phyloP scores from a whole-genome alignment of 2,329 filamentous ascomycete species.

The Akanthomyces uredinophilus region DNA sequence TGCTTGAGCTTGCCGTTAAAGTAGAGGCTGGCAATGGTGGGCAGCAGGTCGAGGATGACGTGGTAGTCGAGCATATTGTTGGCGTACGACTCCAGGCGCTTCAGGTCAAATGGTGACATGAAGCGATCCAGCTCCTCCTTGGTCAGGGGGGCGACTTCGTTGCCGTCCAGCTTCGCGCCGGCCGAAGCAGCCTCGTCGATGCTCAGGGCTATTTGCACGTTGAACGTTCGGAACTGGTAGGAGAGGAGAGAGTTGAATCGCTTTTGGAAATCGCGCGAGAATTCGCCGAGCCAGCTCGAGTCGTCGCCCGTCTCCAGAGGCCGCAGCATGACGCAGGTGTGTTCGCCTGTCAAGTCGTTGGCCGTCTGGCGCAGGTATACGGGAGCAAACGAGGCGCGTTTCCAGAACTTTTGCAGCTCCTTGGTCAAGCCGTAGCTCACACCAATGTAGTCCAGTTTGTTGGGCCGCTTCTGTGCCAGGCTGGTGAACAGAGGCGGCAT shows the following conservation, averaged over 20 bases:
- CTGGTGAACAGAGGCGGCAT: constrained; percentile 94
- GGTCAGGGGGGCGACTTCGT: constrained; percentile 50
- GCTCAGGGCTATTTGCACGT: constrained; percentile 70
- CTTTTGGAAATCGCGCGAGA: constrained; percentile 86
- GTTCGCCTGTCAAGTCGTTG: constrained; percentile 94
- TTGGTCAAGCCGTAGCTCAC: constrained; percentile 91
- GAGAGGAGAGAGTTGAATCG: constrained; percentile 88
- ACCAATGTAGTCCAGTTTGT: constrained; percentile 83
- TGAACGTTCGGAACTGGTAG: constrained; percentile 86
- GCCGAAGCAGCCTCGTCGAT: constrained; percentile 80
- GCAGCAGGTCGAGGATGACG: constrained; percentile 89
- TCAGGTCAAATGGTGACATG: constrained; percentile 89
- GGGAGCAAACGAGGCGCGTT: constrained; percentile 76
- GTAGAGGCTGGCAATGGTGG: constrained; percentile 74
- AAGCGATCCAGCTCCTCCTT: constrained; percentile 72
- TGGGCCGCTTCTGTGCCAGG: constrained; percentile 74
- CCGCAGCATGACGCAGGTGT: constrained; percentile 95
- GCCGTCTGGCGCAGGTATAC: constrained; percentile 93
- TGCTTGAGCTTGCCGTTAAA: constrained; percentile 71
- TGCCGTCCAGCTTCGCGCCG: constrained; percentile 61
- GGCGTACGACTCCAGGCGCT: constrained; percentile 89
- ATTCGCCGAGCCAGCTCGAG: constrained; percentile 80
- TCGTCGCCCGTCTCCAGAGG: constrained; percentile 67
- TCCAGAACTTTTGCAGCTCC: constrained; percentile 93
- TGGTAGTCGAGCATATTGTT: constrained; percentile 98